Base-by-base conservation (phyloP, 805 yeast genomes). In the Candida pini region DNA sequence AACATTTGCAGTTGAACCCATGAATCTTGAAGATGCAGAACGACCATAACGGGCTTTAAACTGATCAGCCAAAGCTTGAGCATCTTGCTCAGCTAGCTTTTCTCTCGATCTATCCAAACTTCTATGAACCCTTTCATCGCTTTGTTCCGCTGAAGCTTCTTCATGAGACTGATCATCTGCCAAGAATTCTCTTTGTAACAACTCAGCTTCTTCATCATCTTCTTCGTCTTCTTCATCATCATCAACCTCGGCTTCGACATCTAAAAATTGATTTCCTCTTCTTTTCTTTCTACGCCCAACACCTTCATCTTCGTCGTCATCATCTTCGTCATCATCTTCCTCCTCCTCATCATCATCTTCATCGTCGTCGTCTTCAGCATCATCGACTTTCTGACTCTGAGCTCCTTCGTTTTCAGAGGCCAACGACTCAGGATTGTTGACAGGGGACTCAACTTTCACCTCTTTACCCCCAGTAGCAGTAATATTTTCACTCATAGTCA, bases 171-270 rank as follows among this genome's bases (percentile, higher is more conserved):
- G 83, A 44, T 85, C 95, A 44, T 76, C 84, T 2, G 85, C 77
- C 45, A 84, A 77, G 54, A 84, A 84, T 53, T 87, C 90, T 56
- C 82, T 94, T 51, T 87, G 76, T 29, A 82, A 76, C 20, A 85
- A 64, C 43, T 84, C 97, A n/a, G 94, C 89, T 47, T 82, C 97
- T 43, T 90, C 97, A 31, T 88, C 97, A 41, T 89, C 97, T 43
- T 87, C 90, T 20, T 79, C 77, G 28, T 83, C 94, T 46, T 90
- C 97, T 36, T 92, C 97, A 47, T 92, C 97, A 41, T 90, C 97
- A 59, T 90, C 95, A 38, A 92, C 98, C 60, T 90, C 97, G 40
- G 97, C 98, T 68, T 92, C 97, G 35, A 92, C 95, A 84, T 92
- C 98, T 63, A 92, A 71, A 60, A 88, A 92, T 68, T 83, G 89